Base-by-base conservation (phyloP, 2,329 filamentous ascomycete species). In the Trichoderma sp. region DNA sequence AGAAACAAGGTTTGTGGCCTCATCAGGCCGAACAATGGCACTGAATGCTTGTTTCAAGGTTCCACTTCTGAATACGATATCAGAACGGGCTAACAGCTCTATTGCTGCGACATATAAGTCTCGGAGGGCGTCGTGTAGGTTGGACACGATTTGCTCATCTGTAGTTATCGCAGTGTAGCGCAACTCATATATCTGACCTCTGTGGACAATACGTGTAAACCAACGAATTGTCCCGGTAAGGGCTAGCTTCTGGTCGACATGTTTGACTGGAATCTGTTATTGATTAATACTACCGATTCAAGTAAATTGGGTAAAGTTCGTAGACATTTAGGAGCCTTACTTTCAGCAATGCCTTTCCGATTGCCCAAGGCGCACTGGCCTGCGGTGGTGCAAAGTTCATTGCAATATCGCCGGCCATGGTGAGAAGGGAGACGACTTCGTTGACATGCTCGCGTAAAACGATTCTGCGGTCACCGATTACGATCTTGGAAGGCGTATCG, bases 281-380 rank as follows among this genome's bases (percentile, higher is more conserved):
- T 12, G 15, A 12, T 71, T 43, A 71, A 30, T 24, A 47, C 32
- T 26, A 4, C n/a, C 15, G 6, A 26, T 66, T 8, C 30, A 1
- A 56, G 21, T 24, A 15, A 26, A 53, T 14, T 15, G 11, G 14
- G 7, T n/a, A 4, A 24, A 28, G 2, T 18, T 39, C 12, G 11
- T 18, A 9, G 24, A 24, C 39, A 8, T 6, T 28, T 28, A 11
- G 4, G 11, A 21, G 12, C 15, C 70, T 71, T 47, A 71, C 70
- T 28, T 61, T 62, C 30, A 71, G 6, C 6, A 71, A 34, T 3
- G 43, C 70, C 30, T 71, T 71, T 11, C 21, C 63, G 21, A 34
- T 24, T 57, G 70, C 70, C 70, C 70, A 71, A n/a, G 63, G 70
- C 8, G 53, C 61, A 28, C 56, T 67, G 56, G 70, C 56, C 51